phyloP scores from a whole-genome alignment of 257 asterid genomes.

The Scutellaria galericulata region DNA sequence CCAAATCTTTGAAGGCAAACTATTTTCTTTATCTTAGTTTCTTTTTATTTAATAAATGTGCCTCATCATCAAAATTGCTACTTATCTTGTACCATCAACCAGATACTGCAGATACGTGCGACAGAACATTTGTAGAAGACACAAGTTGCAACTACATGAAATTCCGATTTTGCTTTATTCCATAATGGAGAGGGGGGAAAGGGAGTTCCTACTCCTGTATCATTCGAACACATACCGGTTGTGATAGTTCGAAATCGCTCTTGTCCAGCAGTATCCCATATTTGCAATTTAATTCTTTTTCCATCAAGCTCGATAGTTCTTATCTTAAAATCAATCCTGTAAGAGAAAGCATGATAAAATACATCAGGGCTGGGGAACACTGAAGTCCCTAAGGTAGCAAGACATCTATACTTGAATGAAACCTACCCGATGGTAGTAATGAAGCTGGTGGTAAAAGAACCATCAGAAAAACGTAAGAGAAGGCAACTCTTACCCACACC shows the following conservation, averaged over 20 bases:
- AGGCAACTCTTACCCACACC: slow-evolving; percentile 99
- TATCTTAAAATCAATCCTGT: slow-evolving; percentile 84
- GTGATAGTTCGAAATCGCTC: slow-evolving; percentile 86
- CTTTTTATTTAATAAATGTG: background rate
- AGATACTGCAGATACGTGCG: background rate
- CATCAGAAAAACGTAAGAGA: slow-evolving; percentile 91
- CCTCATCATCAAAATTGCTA: slow-evolving; percentile 9
- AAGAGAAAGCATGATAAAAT: slow-evolving; percentile 23
- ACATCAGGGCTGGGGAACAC: background rate
- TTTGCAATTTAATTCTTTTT: slow-evolving; percentile 74
- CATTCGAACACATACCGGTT: slow-evolving; percentile 54
- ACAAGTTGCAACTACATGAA: background rate
- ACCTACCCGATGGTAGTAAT: slow-evolving; percentile 86
- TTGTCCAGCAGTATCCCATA: slow-evolving; percentile 93
- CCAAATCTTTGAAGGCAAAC: too few species aligned
- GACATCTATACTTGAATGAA: slow-evolving; percentile 28
- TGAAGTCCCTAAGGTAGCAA: background rate
- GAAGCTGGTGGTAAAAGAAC: slow-evolving; percentile 81
- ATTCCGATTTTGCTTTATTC: slow-evolving; percentile 7
- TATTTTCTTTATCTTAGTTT: too few species aligned
- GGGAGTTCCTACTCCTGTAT: slow-evolving; percentile 26
- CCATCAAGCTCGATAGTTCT: slow-evolving; percentile 78
- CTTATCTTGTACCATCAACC: background rate
- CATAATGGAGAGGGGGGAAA: slow-evolving; percentile 10
- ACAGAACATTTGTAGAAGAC: background rate